These are phyloP conservation scores for Circinella umbellata DNA, from an alignment of 371 early-diverging fungal species.

Conservation along the genomic window DNA sequence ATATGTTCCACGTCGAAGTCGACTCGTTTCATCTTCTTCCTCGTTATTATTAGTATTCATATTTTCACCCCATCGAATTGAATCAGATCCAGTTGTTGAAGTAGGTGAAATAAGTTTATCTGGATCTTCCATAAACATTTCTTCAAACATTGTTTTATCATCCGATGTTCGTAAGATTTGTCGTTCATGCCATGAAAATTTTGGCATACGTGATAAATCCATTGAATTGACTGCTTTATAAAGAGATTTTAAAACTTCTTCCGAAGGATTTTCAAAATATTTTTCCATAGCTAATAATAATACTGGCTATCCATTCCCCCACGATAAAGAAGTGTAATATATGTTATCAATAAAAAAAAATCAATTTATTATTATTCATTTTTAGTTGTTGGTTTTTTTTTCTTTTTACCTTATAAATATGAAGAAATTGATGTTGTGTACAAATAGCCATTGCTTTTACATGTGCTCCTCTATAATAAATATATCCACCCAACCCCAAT, in stretches of 20 bases:
- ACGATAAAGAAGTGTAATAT: not conserved
- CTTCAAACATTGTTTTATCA: conserved; percentile 84
- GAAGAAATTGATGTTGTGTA: conserved; percentile 85
- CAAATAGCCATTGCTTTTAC: conserved; percentile 96
- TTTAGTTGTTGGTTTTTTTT: too few relatives aligned
- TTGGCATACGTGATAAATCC: conserved; percentile 85
- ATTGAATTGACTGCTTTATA: conserved; percentile 85
- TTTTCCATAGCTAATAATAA: conserved; percentile 89
- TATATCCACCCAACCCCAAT: not conserved
- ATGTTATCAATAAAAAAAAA: not conserved
- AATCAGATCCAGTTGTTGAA: conserved; percentile 21
- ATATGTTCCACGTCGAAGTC: conserved; percentile 51
- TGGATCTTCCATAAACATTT: conserved; percentile 63
- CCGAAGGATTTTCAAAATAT: conserved; percentile 80
- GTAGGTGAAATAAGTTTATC: conserved; percentile 23
- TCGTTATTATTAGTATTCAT: conserved; percentile 12
- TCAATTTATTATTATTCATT: not conserved
- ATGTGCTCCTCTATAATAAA: conserved; percentile 73
- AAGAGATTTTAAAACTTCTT: conserved; percentile 78
- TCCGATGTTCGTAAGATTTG: conserved; percentile 81
- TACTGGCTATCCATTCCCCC: conserved; percentile 65
- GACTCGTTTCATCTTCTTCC: conserved; percentile 27
- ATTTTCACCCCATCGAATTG: conserved; percentile 16
- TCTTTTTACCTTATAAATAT: conserved; percentile 85
- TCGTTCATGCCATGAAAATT: conserved; percentile 75